These are phyloP conservation scores for Starmerella gropengiesseri DNA, from an alignment of 805 yeast genomes.

Conservation along the genomic window DNA sequence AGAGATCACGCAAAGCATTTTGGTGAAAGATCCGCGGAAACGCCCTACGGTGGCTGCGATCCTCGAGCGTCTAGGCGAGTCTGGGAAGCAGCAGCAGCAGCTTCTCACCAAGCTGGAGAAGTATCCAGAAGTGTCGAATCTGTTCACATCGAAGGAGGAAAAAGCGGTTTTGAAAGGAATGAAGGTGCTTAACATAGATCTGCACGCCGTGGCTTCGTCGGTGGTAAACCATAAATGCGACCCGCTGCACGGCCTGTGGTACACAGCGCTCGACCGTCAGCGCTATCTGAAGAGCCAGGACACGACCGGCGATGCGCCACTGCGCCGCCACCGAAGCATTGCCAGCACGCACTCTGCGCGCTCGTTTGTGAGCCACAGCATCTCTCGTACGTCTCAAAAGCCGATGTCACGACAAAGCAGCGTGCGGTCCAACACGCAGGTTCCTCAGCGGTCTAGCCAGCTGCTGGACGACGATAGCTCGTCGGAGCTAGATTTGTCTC, in stretches of 20 bases:
- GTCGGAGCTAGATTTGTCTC: too few species aligned
- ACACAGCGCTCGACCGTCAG: constrained; percentile 23
- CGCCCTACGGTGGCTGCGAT: constrained; percentile 52
- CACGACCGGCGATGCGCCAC: background rate
- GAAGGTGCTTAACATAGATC: constrained; percentile 21
- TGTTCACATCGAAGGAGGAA: constrained; percentile 26
- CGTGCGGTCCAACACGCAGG: background rate
- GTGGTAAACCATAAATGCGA: constrained; percentile 23
- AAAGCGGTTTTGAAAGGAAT: constrained; percentile 23
- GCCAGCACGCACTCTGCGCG: constrained; percentile 3
- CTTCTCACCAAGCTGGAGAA: constrained; percentile 22
- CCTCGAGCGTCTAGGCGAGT: constrained; percentile 39
- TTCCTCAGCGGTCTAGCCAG: too few species aligned
- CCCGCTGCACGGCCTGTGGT: constrained; percentile 26
- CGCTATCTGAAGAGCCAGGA: constrained; percentile 4
- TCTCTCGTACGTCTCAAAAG: background rate
- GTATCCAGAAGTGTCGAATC: constrained; percentile 35
- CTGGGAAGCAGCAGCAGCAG: constrained; percentile 35
- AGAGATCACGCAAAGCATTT: constrained; percentile 41
- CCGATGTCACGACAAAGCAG: background rate
- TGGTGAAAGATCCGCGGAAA: constrained; percentile 52
- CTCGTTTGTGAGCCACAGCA: background rate
- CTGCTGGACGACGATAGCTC: too few species aligned
- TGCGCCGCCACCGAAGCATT: constrained; percentile 3
- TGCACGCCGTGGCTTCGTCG: constrained; percentile 20